These are phyloP conservation scores for Poronia punctata DNA, from an alignment of 495 filamentous ascomycete species.

Conservation along the genomic window DNA sequence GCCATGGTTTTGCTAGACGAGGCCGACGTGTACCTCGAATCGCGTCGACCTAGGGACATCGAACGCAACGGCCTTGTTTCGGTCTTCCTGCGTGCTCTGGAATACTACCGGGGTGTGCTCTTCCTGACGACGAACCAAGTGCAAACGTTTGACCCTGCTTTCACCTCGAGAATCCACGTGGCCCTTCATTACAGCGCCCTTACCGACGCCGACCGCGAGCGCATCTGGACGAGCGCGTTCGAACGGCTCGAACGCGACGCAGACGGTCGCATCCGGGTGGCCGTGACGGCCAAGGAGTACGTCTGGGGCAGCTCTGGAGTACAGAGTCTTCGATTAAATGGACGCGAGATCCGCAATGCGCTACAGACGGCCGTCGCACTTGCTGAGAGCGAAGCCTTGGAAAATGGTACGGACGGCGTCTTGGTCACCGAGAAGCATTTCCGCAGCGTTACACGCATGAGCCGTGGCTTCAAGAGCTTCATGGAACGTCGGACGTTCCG, in stretches of 20 bases:
- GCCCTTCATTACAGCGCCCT: constrained; percentile 34
- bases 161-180: constrained; percentile 37
- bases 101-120: constrained; percentile 36
- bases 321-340: constrained; percentile 27
- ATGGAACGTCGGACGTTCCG: constrained; percentile 6
- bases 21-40: constrained; percentile 49
- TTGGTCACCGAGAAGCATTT: constrained; percentile 30
- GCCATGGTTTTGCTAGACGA: constrained; percentile 38
- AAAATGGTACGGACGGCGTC: constrained; percentile 22
- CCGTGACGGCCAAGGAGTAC: constrained; percentile 23
- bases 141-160: constrained; percentile 35
- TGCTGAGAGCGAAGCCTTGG: constrained; percentile 34
- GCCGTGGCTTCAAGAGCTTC: constrained; percentile 33
- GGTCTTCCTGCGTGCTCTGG: constrained; percentile 43
- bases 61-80: constrained; percentile 71
- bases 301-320: constrained; percentile 23
- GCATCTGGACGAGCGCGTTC: constrained; percentile 35
- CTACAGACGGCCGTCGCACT: constrained; percentile 39
- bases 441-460: constrained; percentile 32
- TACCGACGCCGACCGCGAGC: constrained; percentile 25
- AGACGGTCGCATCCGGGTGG: constrained; percentile 24
- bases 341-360: constrained; percentile 37
- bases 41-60: constrained; percentile 63
- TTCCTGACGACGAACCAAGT: constrained; percentile 41
- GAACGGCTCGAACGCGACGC: constrained; percentile 33